Evolutionary conservation across 306 rosid genomes (phyloP), one percentile per base, ranked within the genome.

Genomic region (Ormosia semicastrata): DNA sequence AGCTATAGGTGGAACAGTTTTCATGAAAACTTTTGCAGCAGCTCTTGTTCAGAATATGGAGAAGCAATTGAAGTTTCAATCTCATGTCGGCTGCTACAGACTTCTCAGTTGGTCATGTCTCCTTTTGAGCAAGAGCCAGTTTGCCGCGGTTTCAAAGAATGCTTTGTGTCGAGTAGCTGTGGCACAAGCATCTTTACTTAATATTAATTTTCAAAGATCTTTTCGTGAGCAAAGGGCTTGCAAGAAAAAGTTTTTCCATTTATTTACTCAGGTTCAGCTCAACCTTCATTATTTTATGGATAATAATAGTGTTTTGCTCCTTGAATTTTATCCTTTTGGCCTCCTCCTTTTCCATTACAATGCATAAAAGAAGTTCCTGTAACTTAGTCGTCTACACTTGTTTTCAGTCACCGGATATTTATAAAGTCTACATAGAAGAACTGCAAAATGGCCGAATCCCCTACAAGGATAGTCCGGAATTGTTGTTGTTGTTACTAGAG

Each of bases 21-120:
- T 95, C 89, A 90, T 95, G 99, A 95, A 93, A 84, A 89, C 86
- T 77, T 95, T 95, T 66, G 99, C 99, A 4, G 96, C 92, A 49
- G 90, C 87, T 32, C 90, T 95, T 78, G 96, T 95, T 86, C 97
- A 88, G 94, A 84, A 60, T 69, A 92, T 93, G 98, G 99, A 95
- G 58, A 95, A 87, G 87, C 97, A 93, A 77, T 63, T 57, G 2
- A 95, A 87, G 89, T 80, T 79, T 53, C 96, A 89, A 76, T 90
- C 98, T 29, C 85, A 82, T 64, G 91, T 89, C 3, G 97, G 98
- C 4, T 79, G 99, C 85, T 85, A 83, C 63, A 89, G 94, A 50
- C 96, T 95, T 83, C 93, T 93, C 66, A 85, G 87, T 56, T 95
- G 99, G 99, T 93, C 99, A 8, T 88, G 94, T 73, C 82, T 90